These are phyloP conservation scores for Exophiala spinifera DNA, from an alignment of 2,329 filamentous ascomycete genomes.

Conservation along the genomic window DNA sequence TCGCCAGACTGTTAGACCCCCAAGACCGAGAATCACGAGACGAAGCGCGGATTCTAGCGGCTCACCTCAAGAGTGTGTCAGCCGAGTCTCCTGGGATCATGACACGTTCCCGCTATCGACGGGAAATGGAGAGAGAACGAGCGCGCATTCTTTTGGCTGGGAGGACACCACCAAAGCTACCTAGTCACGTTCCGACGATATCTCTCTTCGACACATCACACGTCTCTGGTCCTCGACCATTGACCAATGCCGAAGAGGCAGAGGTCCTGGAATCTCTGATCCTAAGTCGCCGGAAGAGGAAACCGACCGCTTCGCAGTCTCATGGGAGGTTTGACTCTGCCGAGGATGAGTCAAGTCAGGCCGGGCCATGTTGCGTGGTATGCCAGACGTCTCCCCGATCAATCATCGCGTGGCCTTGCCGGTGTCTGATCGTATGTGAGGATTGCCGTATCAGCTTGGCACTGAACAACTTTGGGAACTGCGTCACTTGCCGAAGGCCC, in stretches of 20 bases:
- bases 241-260: constrained; percentile 54
- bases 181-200: constrained; percentile 43
- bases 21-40: constrained; percentile 71
- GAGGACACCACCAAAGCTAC: constrained; percentile 29
- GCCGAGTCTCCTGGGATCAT: constrained; percentile 51
- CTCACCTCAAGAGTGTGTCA: constrained; percentile 57
- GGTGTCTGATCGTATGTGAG: constrained; percentile 90
- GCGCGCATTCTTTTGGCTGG: constrained; percentile 62
- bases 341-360: constrained; percentile 40
- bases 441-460: constrained; percentile 90
- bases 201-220: constrained; percentile 12
- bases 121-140: constrained; percentile 65
- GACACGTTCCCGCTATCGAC: constrained; percentile 75
- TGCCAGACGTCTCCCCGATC: constrained; percentile 84
- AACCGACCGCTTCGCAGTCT: constrained; percentile 29
- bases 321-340: constrained; percentile 4
- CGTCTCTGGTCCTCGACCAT: constrained; percentile 28
- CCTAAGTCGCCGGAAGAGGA: constrained; percentile 47
- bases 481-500: constrained; percentile 86
- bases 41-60: constrained; percentile 76
- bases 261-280: constrained; percentile 59
- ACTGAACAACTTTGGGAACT: constrained; percentile 96
- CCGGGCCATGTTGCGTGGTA: constrained; percentile 82
- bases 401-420: constrained; percentile 93
- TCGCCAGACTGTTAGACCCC: constrained; percentile 80